Percentiles rank a stretch among this genome's conserved stretches.
Conservation (phyloP, 208 protist genomes). For the Trypanosoma theileri region DNA sequence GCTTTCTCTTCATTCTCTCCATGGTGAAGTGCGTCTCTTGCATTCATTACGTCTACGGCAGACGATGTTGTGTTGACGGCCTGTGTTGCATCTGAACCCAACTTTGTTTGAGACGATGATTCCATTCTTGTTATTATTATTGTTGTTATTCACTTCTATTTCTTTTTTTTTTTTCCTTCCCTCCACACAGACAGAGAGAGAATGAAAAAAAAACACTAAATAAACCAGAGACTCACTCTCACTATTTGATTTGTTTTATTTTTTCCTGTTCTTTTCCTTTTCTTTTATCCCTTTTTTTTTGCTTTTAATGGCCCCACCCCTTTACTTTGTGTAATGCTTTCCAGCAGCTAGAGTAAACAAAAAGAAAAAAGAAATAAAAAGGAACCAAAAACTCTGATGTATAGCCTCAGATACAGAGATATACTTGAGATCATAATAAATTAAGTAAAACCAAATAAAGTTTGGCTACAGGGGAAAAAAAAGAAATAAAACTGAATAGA, state of each 20-base stretch:
- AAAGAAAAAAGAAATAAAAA: conserved; percentile 1
- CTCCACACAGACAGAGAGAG: background rate
- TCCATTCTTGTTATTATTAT: conserved; percentile 1
- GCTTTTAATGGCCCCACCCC: background rate
- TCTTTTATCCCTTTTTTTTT: background rate
- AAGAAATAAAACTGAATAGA: background rate
- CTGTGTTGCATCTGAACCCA: background rate
- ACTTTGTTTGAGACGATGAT: background rate
- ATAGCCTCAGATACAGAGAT: background rate
- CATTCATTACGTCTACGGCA: conserved; percentile 1
- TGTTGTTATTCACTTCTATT: no score
- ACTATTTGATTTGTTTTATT: background rate
- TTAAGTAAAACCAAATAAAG: background rate
- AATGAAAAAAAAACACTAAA: conserved; percentile 13
- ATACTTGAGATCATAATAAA: background rate
- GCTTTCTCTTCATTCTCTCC: background rate
- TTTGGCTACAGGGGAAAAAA: background rate
- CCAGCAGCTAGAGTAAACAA: background rate
- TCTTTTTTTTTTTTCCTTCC: background rate
- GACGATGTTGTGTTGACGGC: background rate
- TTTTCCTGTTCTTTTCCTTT: background rate
- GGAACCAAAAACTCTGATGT: background rate
- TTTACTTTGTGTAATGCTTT: background rate
- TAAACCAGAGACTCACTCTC: background rate
- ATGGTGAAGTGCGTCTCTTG: background rate